Base-by-base conservation (phyloP, 176 grass and related monocot species). In the Guadua angustifolia region DNA sequence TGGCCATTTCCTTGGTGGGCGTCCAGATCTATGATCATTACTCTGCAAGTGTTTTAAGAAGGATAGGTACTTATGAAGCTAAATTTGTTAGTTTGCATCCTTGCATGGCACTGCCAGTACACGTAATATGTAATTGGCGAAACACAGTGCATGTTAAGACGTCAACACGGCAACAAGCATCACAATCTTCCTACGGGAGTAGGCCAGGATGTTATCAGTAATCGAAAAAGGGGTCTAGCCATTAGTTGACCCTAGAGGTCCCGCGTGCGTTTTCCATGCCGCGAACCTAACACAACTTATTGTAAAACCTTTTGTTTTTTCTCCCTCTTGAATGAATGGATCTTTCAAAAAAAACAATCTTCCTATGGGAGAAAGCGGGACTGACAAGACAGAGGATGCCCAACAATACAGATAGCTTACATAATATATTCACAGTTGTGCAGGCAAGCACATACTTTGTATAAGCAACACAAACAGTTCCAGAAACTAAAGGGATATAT, bases 1-100 rank as follows among this genome's bases (percentile, higher is more conserved):
- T 98, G 87, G 47, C 95, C 95, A 93, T 98, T 98, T 61, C 95
- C 95, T 94, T 98, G 95, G 85, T 98, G 92, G 63, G 95, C 95
- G 92, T 98, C 95, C 78, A 98, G 89, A 82, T 98, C 95, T 84
- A 98, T 95, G 74, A 98, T 93, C 95, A 98, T 93, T 55, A 89
- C 95, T 57, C 91, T 95, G 87, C 72, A 91, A 53, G 66, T 81
- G 4, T 76, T 83, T 59, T 11, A 25, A 21, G 78, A 59, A 79
- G 13, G 4, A 50, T 57, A 49, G 40, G 22, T 57, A 58, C 51
- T 25, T 11, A 60, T 25, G 17, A 82, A 72, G 16, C 29, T 82
- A 60, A 82, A 63, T 19, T 77, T 53, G 24, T 26, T 21, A 52
- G 50, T 72, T 79, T 14, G 22, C 50, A 80, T 36, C 69, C 25